phyloP scores from a whole-genome alignment of 2,329 filamentous ascomycete species.

The Fusarium sacchari region DNA sequence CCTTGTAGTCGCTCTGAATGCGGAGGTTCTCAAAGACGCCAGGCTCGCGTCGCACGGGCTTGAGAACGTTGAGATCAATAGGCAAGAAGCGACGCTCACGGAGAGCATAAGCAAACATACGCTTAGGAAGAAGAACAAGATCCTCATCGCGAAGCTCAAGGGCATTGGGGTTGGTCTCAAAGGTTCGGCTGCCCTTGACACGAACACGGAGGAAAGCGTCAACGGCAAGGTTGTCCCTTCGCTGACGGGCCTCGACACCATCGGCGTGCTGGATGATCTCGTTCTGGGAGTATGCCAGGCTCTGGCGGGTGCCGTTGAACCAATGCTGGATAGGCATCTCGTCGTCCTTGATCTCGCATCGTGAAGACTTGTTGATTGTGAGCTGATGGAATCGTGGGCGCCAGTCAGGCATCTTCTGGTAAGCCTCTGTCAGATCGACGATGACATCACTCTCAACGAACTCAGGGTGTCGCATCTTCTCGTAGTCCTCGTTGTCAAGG shows the following conservation, averaged over 20 bases:
- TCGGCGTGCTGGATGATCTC: constrained; percentile 52
- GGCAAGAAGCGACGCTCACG: constrained; percentile 53
- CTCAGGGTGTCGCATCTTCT: constrained; percentile 52
- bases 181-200: constrained; percentile 48
- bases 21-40: constrained; percentile 54
- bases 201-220: constrained; percentile 50
- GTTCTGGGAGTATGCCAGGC: constrained; percentile 47
- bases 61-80: constrained; percentile 49
- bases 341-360: constrained; percentile 48
- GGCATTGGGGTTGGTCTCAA: constrained; percentile 47
- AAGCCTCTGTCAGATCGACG: constrained; percentile 54
- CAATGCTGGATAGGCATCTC: constrained; percentile 53
- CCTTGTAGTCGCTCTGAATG: constrained; percentile 54
- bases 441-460: constrained; percentile 57
- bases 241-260: constrained; percentile 50
- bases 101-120: constrained; percentile 55
- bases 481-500: constrained; percentile 44
- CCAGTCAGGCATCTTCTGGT: constrained; percentile 53
- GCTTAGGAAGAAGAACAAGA: constrained; percentile 52
- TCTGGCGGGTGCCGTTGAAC: constrained; percentile 45
- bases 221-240: constrained; percentile 49
- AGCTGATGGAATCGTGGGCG: constrained; percentile 47
- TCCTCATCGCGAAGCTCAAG: constrained; percentile 44
- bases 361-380: constrained; percentile 45
- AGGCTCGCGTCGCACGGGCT: constrained; percentile 49